Percentiles rank a stretch among this genome's conserved stretches.
Conservation (phyloP, 495 filamentous ascomycete genomes). For the Aspergillus conjunctus region DNA sequence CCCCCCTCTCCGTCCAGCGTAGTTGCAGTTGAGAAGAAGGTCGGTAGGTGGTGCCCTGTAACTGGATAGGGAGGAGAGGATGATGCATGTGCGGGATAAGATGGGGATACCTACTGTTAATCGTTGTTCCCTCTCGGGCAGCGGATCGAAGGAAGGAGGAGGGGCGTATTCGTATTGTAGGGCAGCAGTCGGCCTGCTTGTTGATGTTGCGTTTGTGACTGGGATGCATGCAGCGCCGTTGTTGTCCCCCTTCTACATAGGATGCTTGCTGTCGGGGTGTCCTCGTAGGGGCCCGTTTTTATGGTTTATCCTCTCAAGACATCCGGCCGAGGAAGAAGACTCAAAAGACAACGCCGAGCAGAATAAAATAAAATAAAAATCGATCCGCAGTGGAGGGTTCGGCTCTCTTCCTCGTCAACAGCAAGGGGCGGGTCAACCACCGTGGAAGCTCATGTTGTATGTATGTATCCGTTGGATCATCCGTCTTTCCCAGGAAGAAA, state of each 20-base stretch:
- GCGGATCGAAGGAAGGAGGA: constrained; percentile 9
- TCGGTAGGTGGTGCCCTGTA: background rate
- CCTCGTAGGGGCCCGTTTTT: constrained; percentile 3
- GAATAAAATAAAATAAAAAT: background rate
- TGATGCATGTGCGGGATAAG: constrained; percentile 7
- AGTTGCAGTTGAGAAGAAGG: constrained; percentile 14
- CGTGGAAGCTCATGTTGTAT: constrained; percentile 2
- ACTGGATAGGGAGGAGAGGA: too few species aligned
- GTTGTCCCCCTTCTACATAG: constrained; percentile 15
- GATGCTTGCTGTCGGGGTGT: constrained; percentile 9
- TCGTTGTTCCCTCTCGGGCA: constrained; percentile 13
- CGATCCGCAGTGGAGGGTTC: background rate
- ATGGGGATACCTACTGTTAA: background rate
- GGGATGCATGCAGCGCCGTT: constrained; percentile 24
- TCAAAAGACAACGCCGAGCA: background rate
- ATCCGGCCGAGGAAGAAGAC: background rate
- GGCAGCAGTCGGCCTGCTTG: background rate
- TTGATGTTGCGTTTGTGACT: constrained; percentile 22
- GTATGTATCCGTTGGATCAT: constrained; percentile 8
- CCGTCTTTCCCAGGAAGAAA: background rate
- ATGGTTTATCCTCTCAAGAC: constrained; percentile 5
- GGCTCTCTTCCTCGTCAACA: background rate
- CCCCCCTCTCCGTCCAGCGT: background rate
- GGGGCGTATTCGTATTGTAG: constrained; percentile 13
- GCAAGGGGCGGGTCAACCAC: background rate